phyloP scores from a whole-genome alignment of 345 rosid genomes.

The Melastoma malabathricum region DNA sequence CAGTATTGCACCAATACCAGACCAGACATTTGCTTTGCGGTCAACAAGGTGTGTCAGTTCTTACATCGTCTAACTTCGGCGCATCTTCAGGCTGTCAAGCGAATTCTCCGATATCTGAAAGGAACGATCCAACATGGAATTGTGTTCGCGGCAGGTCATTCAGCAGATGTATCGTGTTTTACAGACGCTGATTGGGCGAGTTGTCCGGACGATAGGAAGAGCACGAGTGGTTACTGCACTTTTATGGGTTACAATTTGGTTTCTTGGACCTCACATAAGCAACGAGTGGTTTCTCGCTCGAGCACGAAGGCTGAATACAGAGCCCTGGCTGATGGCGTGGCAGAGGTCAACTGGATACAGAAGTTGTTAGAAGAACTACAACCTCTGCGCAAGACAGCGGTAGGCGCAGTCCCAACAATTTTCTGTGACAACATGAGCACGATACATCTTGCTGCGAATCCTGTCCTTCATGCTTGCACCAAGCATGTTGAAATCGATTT shows the following conservation, averaged over 20 bases:
- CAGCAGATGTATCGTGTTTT: not conserved
- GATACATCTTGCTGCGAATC: too few species aligned
- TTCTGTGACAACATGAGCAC: too few species aligned
- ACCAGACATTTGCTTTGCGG: not conserved
- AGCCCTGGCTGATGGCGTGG: not conserved
- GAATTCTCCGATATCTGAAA: not conserved
- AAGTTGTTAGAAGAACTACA: not conserved
- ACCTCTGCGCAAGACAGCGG: too few species aligned
- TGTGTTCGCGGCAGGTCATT: not conserved
- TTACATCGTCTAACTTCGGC: not conserved
- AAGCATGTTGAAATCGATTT: too few species aligned
- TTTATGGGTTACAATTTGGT: not conserved
- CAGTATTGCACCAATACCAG: conserved; percentile 3
- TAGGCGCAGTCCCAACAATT: too few species aligned
- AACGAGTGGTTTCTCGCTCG: not conserved
- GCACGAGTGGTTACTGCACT: not conserved
- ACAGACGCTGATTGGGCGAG: conserved; percentile 1
- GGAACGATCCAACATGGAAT: not conserved
- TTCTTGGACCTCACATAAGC: not conserved
- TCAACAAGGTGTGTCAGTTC: not conserved
- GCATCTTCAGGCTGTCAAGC: not conserved
- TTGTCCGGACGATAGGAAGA: not conserved
- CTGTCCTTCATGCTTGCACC: too few species aligned
- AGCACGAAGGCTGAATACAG: not conserved
- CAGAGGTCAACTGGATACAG: not conserved